Evolutionary conservation across 2,329 filamentous ascomycete species (phyloP).

Genomic region (Verticillium albo-atrum): DNA sequence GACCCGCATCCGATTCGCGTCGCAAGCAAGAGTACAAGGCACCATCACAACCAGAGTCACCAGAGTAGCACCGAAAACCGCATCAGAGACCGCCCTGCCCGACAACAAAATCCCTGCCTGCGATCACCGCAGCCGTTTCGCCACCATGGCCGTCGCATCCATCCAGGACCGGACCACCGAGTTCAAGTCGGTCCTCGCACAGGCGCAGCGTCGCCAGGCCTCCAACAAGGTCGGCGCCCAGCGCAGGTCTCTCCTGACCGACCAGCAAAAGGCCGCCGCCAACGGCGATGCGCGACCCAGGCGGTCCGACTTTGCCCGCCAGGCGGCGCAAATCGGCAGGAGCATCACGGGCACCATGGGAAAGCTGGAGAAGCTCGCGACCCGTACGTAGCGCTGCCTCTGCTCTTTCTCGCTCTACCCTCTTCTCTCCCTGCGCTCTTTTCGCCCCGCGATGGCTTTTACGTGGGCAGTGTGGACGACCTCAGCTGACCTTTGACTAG

Average conservation of each 20-base stretch:
- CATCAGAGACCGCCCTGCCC: background rate
- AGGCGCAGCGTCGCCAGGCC: constrained; percentile 76
- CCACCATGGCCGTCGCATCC: constrained; percentile 59
- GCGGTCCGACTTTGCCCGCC: constrained; percentile 87
- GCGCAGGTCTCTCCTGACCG: constrained; percentile 73
- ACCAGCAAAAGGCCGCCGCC: constrained; percentile 63
- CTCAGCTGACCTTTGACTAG: constrained; percentile 30
- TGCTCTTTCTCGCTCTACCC: background rate
- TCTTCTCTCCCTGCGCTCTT: background rate
- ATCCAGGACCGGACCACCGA: constrained; percentile 97
- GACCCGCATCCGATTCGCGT: background rate
- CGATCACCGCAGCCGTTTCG: background rate
- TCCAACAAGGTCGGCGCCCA: constrained; percentile 74
- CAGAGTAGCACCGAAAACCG: background rate
- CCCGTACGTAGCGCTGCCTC: constrained; percentile 49
- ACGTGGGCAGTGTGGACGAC: too few relatives aligned
- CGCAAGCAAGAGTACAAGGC: background rate
- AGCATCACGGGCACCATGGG: constrained; percentile 91
- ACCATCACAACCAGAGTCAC: background rate
- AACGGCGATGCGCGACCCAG: constrained; percentile 50
- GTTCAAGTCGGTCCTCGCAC: constrained; percentile 85
- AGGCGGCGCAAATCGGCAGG: constrained; percentile 85
- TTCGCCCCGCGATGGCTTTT: too few relatives aligned
- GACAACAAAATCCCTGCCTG: background rate
- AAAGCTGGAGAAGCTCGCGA: constrained; percentile 89